phyloP scores from a whole-genome alignment of 2,329 filamentous ascomycete species.

The Ascomycota sp. region DNA sequence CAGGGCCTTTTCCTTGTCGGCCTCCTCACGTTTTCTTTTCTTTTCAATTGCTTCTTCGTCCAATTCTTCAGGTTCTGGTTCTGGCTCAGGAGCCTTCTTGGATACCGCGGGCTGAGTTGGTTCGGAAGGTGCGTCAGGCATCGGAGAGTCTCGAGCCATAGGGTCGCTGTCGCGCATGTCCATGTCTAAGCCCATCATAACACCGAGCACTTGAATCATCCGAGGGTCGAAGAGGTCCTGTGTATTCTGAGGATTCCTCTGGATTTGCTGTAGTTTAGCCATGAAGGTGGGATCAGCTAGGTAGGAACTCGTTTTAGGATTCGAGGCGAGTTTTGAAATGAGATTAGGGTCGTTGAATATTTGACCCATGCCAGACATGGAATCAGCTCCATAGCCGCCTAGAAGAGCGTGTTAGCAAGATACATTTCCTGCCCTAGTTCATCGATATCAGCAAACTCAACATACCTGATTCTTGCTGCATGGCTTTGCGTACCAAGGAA shows the following conservation, averaged over 20 bases:
- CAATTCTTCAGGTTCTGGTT: conserved; percentile 42
- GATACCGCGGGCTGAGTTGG: conserved; percentile 21
- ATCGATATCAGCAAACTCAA: neutral
- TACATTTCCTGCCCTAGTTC: neutral
- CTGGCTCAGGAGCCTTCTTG: conserved; percentile 35
- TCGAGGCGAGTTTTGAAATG: conserved; percentile 72
- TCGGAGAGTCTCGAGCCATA: conserved; percentile 41
- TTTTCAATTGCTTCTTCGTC: conserved; percentile 72
- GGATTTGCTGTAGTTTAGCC: conserved; percentile 64
- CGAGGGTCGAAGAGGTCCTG: conserved; percentile 76
- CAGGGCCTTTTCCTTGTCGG: conserved; percentile 83
- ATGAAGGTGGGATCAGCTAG: conserved; percentile 78
- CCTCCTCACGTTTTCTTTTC: conserved; percentile 78
- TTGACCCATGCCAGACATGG: conserved; percentile 57
- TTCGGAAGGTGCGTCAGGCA: conserved; percentile 43
- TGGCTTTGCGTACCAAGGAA: conserved; percentile 67
- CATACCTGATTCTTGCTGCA: conserved; percentile 36
- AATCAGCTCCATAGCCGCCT: conserved; percentile 31
- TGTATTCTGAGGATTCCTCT: conserved; percentile 60
- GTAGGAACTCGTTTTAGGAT: conserved; percentile 75
- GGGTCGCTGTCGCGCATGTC: conserved; percentile 21
- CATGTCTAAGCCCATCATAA: conserved; percentile 88
- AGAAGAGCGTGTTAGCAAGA: neutral
- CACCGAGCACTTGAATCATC: conserved; percentile 85
- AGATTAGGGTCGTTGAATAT: conserved; percentile 92